Conservation (phyloP, 2,329 filamentous ascomycete genomes). For the Penicillium sp. region DNA sequence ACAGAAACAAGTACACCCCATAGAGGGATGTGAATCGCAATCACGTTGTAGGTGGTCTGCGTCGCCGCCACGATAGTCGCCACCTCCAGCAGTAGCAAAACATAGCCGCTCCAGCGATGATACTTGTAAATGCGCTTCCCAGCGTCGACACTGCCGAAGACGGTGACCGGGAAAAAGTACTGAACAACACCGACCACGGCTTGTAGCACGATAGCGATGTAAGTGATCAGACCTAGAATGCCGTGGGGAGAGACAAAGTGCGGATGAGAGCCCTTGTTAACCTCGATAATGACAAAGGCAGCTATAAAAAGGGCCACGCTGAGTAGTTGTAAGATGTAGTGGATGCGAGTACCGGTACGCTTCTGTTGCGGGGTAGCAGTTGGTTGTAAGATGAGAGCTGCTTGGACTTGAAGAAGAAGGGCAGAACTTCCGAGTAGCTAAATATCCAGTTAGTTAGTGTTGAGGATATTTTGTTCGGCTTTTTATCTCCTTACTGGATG, state of each 20-base stretch:
- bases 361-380: slow-evolving; percentile 78
- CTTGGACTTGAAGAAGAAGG: slow-evolving; percentile 73
- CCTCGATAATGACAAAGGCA: slow-evolving; percentile 50
- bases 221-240: slow-evolving; percentile 75
- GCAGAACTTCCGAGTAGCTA: slow-evolving; percentile 56
- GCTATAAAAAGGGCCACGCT: slow-evolving; percentile 44
- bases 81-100: slow-evolving; percentile 67
- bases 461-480: neutral
- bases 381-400: slow-evolving; percentile 81
- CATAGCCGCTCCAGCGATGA: slow-evolving; percentile 76
- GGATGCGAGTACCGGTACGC: slow-evolving; percentile 58
- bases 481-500: slow-evolving; percentile 67
- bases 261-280: slow-evolving; percentile 75
- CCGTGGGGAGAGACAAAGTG: slow-evolving; percentile 76
- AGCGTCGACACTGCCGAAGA: slow-evolving; percentile 76
- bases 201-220: slow-evolving; percentile 69
- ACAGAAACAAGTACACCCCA: slow-evolving; percentile 72
- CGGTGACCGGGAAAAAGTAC: slow-evolving; percentile 64
- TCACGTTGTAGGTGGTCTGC: slow-evolving; percentile 70
- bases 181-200: slow-evolving; percentile 78
- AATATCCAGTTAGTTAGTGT: slow-evolving; percentile 18
- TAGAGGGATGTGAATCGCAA: slow-evolving; percentile 67
- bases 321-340: slow-evolving; percentile 67
- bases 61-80: slow-evolving; percentile 74
- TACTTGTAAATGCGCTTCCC: slow-evolving; percentile 89